phyloP scores from a whole-genome alignment of 169 alveolate species.

The Eimeria zaria region DNA sequence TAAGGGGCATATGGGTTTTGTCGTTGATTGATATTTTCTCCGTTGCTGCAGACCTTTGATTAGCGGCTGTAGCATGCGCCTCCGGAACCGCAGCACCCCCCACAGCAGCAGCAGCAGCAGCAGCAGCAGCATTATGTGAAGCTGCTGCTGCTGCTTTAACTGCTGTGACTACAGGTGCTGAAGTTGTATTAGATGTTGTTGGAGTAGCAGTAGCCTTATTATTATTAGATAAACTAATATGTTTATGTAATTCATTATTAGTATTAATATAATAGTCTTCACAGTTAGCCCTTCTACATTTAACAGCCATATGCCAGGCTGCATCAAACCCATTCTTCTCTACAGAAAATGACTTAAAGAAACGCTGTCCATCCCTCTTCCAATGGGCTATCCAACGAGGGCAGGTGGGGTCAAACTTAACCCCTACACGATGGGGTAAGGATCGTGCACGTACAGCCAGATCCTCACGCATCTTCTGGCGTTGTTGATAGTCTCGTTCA shows the following conservation, averaged over 20 bases:
- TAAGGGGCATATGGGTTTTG: not conserved
- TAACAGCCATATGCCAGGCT: conserved; percentile 59
- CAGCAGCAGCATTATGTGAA: conserved; percentile 8
- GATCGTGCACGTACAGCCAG: conserved; percentile 49
- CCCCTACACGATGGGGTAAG: conserved; percentile 66
- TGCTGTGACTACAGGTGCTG: not conserved
- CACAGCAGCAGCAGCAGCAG: not conserved
- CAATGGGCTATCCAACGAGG: conserved; percentile 81
- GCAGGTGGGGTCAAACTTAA: conserved; percentile 76
- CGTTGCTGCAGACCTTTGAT: not conserved
- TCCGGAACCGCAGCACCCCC: not conserved
- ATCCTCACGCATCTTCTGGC: conserved; percentile 61
- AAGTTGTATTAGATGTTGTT: not conserved
- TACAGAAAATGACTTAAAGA: conserved; percentile 35
- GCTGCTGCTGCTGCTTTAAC: not conserved
- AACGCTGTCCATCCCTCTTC: conserved; percentile 79
- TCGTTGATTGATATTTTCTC: not conserved
- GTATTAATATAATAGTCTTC: conserved; percentile 7
- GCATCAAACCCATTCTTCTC: conserved; percentile 72
- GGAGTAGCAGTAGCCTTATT: not conserved
- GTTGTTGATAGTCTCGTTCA: conserved; percentile 48
- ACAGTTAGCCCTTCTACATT: conserved; percentile 28
- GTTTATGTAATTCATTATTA: not conserved
- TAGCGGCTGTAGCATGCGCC: not conserved
- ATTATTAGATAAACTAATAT: not conserved